phyloP scores from a whole-genome alignment of 1,139 yeast species.

The Hanseniaspora sp. region DNA sequence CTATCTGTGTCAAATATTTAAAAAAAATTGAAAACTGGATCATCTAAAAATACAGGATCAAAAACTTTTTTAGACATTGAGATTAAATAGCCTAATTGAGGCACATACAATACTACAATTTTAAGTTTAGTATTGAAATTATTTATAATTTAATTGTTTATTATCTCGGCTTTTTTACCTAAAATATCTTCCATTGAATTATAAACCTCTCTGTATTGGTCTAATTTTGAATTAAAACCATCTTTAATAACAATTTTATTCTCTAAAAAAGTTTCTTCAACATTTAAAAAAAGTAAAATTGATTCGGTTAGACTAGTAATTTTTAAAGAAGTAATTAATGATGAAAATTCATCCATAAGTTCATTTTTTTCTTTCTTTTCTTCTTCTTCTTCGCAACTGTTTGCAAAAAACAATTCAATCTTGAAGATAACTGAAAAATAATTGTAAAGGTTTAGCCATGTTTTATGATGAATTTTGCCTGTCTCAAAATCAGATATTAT shows the following conservation, averaged over 20 bases:
- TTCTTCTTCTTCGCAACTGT: slow-evolving; percentile 14
- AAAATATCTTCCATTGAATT: slow-evolving; percentile 32
- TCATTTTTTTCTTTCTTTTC: not conserved
- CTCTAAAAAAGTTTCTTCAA: slow-evolving; percentile 30
- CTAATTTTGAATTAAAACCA: slow-evolving; percentile 30
- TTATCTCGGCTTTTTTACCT: slow-evolving; percentile 23
- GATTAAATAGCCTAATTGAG: slow-evolving; percentile 37
- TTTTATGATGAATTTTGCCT: slow-evolving; percentile 25
- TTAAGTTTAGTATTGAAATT: slow-evolving; percentile 17
- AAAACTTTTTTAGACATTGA: slow-evolving; percentile 21
- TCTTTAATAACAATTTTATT: slow-evolving; percentile 28
- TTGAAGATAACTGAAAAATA: slow-evolving; percentile 16
- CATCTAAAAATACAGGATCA: slow-evolving; percentile 16
- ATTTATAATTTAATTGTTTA: slow-evolving; percentile 17
- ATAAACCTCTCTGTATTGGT: slow-evolving; percentile 29
- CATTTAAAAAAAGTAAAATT: slow-evolving; percentile 29
- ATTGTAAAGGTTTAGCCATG: slow-evolving; percentile 26
- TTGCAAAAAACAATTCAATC: not conserved
- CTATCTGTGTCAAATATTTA: slow-evolving; percentile 35
- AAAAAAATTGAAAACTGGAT: slow-evolving; percentile 6
- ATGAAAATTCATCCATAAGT: too few species aligned
- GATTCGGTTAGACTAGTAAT: not conserved
- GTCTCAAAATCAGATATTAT: slow-evolving; percentile 24
- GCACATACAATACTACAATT: slow-evolving; percentile 35
- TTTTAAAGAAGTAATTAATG: too few species aligned